Percentiles rank a stretch among this genome's conserved stretches.
Evolutionary conservation across 371 early-diverging fungal genomes (phyloP).

Genomic region (Actinomucor elegans): DNA sequence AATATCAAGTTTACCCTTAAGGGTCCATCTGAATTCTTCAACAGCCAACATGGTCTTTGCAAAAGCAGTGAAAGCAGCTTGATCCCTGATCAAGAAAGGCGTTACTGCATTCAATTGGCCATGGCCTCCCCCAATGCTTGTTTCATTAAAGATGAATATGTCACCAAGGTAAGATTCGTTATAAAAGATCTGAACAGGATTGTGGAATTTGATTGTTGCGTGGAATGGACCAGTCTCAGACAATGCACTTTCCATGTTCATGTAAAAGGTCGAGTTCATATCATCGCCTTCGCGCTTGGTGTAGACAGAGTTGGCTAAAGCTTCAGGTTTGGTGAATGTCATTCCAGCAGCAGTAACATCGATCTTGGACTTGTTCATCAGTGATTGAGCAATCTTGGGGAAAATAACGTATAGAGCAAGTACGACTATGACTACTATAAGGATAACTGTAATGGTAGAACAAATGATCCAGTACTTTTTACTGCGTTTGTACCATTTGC

Average conservation of each 20-base stretch:
- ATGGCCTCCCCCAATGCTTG: conserved; percentile 49
- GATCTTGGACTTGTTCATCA: conserved; percentile 55
- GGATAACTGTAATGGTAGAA: conserved; percentile 44
- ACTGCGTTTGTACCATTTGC: conserved; percentile 52
- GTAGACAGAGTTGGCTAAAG: conserved; percentile 9
- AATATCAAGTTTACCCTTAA: conserved; percentile 59
- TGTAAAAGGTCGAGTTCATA: conserved; percentile 40
- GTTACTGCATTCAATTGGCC: conserved; percentile 45
- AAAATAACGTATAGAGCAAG: conserved; percentile 56
- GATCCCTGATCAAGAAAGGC: conserved; percentile 48
- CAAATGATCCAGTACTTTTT: conserved; percentile 63
- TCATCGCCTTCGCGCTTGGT: conserved; percentile 34
- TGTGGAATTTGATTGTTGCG: conserved; percentile 49
- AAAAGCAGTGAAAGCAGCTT: conserved; percentile 49
- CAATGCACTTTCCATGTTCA: conserved; percentile 52
- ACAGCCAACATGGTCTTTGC: conserved; percentile 54
- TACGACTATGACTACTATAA: conserved; percentile 50
- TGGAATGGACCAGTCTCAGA: conserved; percentile 61
- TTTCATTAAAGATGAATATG: conserved; percentile 47
- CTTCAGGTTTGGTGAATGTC: conserved; percentile 37
- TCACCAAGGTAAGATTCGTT: conserved; percentile 51
- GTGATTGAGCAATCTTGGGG: conserved; percentile 60
- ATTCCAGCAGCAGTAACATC: conserved; percentile 51
- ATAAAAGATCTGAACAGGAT: conserved; percentile 41
- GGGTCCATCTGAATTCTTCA: conserved; percentile 53